Base-by-base conservation (phyloP, 768 basidiomycete species). In the Mrakia blollopis region DNA sequence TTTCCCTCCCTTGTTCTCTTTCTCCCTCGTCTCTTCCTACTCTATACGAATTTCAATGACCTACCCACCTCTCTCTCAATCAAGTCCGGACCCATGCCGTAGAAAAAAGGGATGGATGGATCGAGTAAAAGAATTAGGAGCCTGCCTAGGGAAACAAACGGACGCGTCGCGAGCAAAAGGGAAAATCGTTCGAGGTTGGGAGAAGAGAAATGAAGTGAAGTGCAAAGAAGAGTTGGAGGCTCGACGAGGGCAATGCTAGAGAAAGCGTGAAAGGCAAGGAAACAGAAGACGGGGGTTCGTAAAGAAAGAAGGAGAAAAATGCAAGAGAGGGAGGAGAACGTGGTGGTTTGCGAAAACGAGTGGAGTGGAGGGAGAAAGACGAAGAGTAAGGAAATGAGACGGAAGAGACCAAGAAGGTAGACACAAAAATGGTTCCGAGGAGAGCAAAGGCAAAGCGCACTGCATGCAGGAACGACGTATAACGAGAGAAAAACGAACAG, bases 231-330 rank as follows among this genome's bases (percentile, higher is more conserved):
- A 28, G 54, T 14, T n/a, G 52, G 28, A 28, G 10, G 28, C 23
- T n/a, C 57, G 57, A 57, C 57, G 57, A n/a, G 57, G 54, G 57
- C 57, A 57, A 50, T 50, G 47, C 47, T 50, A 50, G 47, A 50
- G 47, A 50, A 50, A n/a, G n/a, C 44, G 47, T 50, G 47, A 14
- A 57, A 25, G 9, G 28, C 7, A 25, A 57, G 57, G n/a, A 28
- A 57, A 28, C 23, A 57, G 57, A 25, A 57, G 28, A n/a, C 9
- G 25, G 52, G 18, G 57, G 23, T 25, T 57, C 47, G 47, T 50
- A 18, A 50, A 50, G 47, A 16, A 50, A 21, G 47, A 50, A 50
- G 44, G 44, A 50, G 39, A 41, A 41, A 41, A 21, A 50, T 50
- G 47, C 47, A 50, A 50, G 7, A 18, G 16, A 2, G 47, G 21